A percentile compares a stretch with the other conserved stretches of the same genome.
phyloP scores from a whole-genome alignment of 495 filamentous ascomycete genomes.

The Aspergillus coremiiformis region DNA sequence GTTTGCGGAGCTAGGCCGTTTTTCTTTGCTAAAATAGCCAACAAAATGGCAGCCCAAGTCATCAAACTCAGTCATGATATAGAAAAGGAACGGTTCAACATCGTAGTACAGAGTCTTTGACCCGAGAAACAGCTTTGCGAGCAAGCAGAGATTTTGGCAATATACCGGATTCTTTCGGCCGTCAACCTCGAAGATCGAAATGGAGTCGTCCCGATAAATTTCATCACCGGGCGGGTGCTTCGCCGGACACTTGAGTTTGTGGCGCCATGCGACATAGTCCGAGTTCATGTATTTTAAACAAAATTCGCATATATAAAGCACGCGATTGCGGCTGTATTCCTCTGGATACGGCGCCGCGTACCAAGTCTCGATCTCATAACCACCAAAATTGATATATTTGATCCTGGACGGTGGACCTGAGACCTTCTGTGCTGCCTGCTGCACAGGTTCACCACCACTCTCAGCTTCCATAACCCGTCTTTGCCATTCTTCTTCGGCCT shows the following conservation, averaged over 20 bases:
- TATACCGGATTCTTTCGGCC: constrained; percentile 95
- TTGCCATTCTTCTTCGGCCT: constrained; percentile 89
- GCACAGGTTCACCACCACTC: constrained; percentile 38
- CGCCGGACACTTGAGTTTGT: constrained; percentile 94
- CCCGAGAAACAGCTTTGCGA: constrained; percentile 92
- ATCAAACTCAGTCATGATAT: constrained; percentile 95
- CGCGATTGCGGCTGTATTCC: constrained; percentile 91
- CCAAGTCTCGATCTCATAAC: constrained; percentile 97
- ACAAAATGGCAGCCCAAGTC: constrained; percentile 94
- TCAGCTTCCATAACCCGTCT: constrained; percentile 46
- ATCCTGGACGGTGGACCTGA: constrained; percentile 89
- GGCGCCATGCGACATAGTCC: constrained; percentile 93
- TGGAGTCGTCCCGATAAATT: constrained; percentile 89
- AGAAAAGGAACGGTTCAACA: constrained; percentile 96
- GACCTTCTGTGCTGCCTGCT: constrained; percentile 54
- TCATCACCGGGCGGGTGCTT: constrained; percentile 97
- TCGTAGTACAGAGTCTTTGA: constrained; percentile 99
- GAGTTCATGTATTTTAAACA: constrained; percentile 99
- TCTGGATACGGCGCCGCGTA: constrained; percentile 98
- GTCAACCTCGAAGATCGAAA: constrained; percentile 96
- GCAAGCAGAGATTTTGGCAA: constrained; percentile 92
- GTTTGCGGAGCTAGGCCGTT: constrained; percentile 87
- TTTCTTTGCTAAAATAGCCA: constrained; percentile 98
- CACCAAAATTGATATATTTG: constrained; percentile 96
- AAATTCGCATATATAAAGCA: constrained; percentile 97